phyloP scores from a whole-genome alignment of 345 rosid species.

The Hibiscus tridactylites region DNA sequence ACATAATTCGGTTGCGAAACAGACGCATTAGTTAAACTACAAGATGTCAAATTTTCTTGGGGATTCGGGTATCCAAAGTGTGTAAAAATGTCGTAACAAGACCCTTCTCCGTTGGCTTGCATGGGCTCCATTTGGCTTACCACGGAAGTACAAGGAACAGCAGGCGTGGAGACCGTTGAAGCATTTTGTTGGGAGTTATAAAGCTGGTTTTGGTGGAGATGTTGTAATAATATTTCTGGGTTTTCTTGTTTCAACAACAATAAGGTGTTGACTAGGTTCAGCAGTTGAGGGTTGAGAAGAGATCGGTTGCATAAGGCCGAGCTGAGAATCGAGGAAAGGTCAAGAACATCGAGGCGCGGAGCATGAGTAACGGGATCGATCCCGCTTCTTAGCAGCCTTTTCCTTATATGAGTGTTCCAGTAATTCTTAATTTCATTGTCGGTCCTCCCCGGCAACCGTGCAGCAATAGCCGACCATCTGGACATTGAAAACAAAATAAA shows the following conservation, averaged over 20 bases:
- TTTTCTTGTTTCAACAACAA: slow-evolving; percentile 41
- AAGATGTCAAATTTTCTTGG: slow-evolving; percentile 4
- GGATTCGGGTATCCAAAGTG: slow-evolving; percentile 13
- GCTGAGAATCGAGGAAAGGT: slow-evolving; percentile 52
- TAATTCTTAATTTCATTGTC: slow-evolving; percentile 92
- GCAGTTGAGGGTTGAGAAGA: slow-evolving; percentile 34
- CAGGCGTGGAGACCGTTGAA: slow-evolving; percentile 16
- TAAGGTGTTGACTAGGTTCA: slow-evolving; percentile 34
- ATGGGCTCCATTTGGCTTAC: slow-evolving; percentile 22
- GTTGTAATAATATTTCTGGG: slow-evolving; percentile 26
- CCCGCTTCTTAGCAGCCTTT: slow-evolving; percentile 70
- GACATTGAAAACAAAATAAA: neutral
- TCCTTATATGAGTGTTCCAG: slow-evolving; percentile 89
- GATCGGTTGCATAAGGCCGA: slow-evolving; percentile 35
- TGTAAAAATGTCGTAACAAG: slow-evolving; percentile 4
- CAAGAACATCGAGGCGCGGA: slow-evolving; percentile 51
- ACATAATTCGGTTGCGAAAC: slow-evolving; percentile 17
- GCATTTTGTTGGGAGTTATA: slow-evolving; percentile 18
- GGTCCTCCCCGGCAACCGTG: slow-evolving; percentile 91
- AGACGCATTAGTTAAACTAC: slow-evolving; percentile 2
- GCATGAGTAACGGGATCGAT: slow-evolving; percentile 92
- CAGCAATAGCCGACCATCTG: slow-evolving; percentile 98
- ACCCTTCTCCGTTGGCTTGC: slow-evolving; percentile 15
- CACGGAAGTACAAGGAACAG: slow-evolving; percentile 2
- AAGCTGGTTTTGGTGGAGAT: slow-evolving; percentile 32